These are phyloP conservation scores for Teratosphaeria epicoccoides DNA, from an alignment of 2,329 filamentous ascomycete genomes.

Conservation along the genomic window DNA sequence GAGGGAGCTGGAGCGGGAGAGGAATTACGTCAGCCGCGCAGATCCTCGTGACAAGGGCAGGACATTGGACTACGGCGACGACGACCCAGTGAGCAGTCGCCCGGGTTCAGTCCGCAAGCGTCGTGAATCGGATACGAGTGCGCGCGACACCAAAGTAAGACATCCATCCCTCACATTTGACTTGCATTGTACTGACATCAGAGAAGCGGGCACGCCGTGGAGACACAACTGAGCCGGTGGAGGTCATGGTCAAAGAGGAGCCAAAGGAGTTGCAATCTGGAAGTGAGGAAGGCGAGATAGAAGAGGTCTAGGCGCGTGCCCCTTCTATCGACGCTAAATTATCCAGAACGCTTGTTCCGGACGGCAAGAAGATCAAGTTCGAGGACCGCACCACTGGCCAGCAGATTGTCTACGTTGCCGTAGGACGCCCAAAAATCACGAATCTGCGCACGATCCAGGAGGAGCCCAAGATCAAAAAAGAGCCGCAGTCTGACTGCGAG, in stretches of 20 bases:
- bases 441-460: not conserved
- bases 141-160: constrained; percentile 34
- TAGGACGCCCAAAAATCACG: not conserved
- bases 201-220: not conserved
- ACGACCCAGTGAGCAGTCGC: constrained; percentile 38
- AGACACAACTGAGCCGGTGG: constrained; percentile 4
- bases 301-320: constrained; percentile 48
- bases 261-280: constrained; percentile 60
- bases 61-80: constrained; percentile 82
- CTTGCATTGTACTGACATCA: not conserved
- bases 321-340: constrained; percentile 2
- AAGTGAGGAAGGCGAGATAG: constrained; percentile 96
- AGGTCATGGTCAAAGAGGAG: constrained; percentile 38
- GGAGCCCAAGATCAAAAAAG: not conserved
- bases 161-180: not conserved
- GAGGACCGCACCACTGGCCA: not conserved
- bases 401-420: not conserved
- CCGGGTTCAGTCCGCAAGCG: constrained; percentile 56
- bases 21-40: constrained; percentile 69
- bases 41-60: constrained; percentile 72
- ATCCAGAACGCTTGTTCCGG: not conserved
- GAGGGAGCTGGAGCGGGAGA: constrained; percentile 81
- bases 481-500: not conserved
- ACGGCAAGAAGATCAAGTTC: not conserved
- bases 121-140: constrained; percentile 47